Evolutionary conservation across 225 moss, liverwort and hornwort species (phyloP).

Genomic region (Polytrichum formosum): DNA sequence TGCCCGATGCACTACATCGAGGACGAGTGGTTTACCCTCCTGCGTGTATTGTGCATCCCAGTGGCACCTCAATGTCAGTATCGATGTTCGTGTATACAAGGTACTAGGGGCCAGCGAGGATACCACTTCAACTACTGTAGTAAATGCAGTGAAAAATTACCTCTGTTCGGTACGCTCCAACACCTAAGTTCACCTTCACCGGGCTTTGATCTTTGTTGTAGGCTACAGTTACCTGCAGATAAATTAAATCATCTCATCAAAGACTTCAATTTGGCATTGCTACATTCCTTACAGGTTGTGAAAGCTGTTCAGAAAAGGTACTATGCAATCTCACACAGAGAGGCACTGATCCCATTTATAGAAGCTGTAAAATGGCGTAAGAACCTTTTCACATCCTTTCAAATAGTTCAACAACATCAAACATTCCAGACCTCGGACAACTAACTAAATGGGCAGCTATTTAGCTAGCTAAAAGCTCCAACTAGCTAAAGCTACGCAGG

Average conservation of each 20-base stretch:
- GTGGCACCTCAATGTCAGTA: not conserved
- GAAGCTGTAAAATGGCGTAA: no score
- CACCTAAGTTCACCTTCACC: slow-evolving; percentile 83
- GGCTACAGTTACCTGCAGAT: slow-evolving; percentile 69
- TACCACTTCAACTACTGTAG: not conserved
- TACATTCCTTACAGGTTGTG: no score
- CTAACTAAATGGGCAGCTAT: no score
- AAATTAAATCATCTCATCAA: no score
- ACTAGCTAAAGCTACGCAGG: no score
- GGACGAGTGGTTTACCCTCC: slow-evolving; percentile 92
- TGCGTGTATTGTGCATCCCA: slow-evolving; percentile 18
- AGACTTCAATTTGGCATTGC: no score
- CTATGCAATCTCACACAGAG: not conserved
- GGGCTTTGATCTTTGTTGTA: slow-evolving; percentile 88
- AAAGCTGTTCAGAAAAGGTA: no score
- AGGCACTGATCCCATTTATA: not conserved
- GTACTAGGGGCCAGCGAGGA: not conserved
- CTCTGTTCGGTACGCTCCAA: slow-evolving; percentile 94
- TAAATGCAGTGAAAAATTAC: slow-evolving; percentile 21
- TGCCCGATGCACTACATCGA: slow-evolving; percentile 78
- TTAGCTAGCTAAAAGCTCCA: no score
- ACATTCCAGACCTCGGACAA: no score
- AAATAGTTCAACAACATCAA: not conserved
- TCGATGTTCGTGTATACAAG: no score
- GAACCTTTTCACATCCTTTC: not conserved